phyloP scores from a whole-genome alignment of 2,329 filamentous ascomycete genomes.

The Phyllosticta ampelicida region DNA sequence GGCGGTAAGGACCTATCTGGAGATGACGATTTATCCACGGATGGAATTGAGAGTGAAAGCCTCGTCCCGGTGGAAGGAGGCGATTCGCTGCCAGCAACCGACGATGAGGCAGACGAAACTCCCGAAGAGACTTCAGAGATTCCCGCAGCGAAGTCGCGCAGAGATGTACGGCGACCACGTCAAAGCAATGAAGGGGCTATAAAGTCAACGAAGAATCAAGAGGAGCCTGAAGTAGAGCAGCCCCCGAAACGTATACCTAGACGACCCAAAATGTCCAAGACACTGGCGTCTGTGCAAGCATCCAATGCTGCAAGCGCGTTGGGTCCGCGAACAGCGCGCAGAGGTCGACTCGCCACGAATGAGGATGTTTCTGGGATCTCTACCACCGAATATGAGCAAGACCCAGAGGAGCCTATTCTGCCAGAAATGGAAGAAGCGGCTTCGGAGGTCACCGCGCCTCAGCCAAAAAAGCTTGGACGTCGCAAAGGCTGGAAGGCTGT shows the following conservation, averaged over 20 bases:
- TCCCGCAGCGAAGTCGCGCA: conserved; percentile 17
- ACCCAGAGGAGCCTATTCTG: background rate
- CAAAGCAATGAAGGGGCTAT: conserved; percentile 17
- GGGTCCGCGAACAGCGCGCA: background rate
- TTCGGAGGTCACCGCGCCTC: conserved; percentile 12
- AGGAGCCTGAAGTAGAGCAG: conserved; percentile 10
- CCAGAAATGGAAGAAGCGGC: conserved; percentile 13
- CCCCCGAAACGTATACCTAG: conserved; percentile 1
- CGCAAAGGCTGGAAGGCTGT: background rate
- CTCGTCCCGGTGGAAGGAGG: conserved; percentile 21
- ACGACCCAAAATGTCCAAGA: conserved; percentile 4
- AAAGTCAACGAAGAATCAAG: conserved; percentile 19
- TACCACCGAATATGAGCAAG: background rate
- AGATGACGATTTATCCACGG: conserved; percentile 15
- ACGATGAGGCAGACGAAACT: conserved; percentile 20
- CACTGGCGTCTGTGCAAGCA: background rate
- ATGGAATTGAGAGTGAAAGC: conserved; percentile 19
- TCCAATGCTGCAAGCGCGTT: background rate
- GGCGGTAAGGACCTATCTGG: conserved; percentile 24
- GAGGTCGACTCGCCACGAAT: background rate
- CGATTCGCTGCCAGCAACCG: conserved; percentile 18
- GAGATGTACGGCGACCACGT: conserved; percentile 11
- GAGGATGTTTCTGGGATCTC: background rate
- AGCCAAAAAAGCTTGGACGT: conserved; percentile 10
- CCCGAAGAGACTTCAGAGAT: conserved; percentile 13